A percentile compares a stretch with the other conserved stretches of the same genome.
Conservation (phyloP, 139 green algal species). For the Medakamo hakoo region DNA sequence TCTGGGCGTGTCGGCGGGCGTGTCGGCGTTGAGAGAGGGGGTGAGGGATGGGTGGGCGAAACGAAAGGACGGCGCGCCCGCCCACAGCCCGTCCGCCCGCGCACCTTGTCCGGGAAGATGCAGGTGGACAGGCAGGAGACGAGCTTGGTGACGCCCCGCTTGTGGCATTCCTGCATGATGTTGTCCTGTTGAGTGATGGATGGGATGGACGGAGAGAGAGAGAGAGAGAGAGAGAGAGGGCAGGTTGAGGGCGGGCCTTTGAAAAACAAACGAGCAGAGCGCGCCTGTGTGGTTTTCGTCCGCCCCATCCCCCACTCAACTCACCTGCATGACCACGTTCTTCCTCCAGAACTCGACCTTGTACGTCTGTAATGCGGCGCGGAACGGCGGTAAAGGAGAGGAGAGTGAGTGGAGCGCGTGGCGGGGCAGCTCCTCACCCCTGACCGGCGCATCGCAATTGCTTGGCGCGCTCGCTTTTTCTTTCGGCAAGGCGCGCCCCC, state of each 20-base stretch:
- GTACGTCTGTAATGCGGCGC: conserved; percentile 12
- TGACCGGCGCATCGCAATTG: no score
- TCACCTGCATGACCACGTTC: conserved; percentile 24
- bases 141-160: conserved; percentile 26
- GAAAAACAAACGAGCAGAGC: background rate
- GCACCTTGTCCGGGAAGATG: conserved; percentile 39
- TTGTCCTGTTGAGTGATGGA: conserved; percentile 22
- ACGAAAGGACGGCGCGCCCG: no score
- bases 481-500: no score
- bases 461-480: no score
- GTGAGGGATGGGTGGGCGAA: no score
- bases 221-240: background rate
- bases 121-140: conserved; percentile 41
- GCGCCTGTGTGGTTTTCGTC: background rate
- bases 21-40: no score
- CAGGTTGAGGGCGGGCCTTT: background rate
- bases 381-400: no score
- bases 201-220: background rate
- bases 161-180: conserved; percentile 27
- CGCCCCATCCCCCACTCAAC: background rate
- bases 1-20: no score
- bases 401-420: no score
- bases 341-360: conserved; percentile 30
- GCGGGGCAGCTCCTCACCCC: no score
- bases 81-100: no score